These are phyloP conservation scores for Ilyonectria sp. DNA, from an alignment of 2,329 filamentous ascomycete species.

Conservation along the genomic window DNA sequence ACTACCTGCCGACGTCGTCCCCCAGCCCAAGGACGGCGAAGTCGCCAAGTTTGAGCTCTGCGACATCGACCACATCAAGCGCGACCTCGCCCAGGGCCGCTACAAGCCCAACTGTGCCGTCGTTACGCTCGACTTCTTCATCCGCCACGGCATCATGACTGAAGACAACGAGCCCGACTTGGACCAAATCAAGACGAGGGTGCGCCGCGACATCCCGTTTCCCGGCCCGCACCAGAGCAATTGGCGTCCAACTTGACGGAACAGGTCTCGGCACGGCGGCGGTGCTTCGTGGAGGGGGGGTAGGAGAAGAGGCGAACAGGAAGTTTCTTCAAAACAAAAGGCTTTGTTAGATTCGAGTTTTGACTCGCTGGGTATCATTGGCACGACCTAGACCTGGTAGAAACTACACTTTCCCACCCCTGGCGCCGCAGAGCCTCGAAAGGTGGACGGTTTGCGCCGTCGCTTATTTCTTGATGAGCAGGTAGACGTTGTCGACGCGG, in stretches of 20 bases:
- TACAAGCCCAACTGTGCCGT: slow-evolving; percentile 96
- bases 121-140: slow-evolving; percentile 90
- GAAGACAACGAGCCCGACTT: slow-evolving; percentile 84
- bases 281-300: not conserved
- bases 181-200: slow-evolving; percentile 79
- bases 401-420: slow-evolving; percentile 28
- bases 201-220: slow-evolving; percentile 87
- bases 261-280: not conserved
- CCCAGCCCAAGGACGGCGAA: slow-evolving; percentile 87
- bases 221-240: slow-evolving; percentile 73
- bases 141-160: slow-evolving; percentile 86
- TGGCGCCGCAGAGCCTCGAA: slow-evolving; percentile 27
- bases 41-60: slow-evolving; percentile 88
- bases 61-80: slow-evolving; percentile 82
- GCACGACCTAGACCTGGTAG: slow-evolving; percentile 40
- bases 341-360: slow-evolving; percentile 25
- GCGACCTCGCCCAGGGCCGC: slow-evolving; percentile 77
- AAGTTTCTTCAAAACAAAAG: slow-evolving; percentile 14
- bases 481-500: slow-evolving; percentile 93
- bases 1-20: slow-evolving; percentile 77
- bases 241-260: slow-evolving; percentile 44
- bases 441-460: slow-evolving; percentile 29
- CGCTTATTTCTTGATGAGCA: slow-evolving; percentile 89
- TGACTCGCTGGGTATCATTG: slow-evolving; percentile 46
- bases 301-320: not conserved